Percentiles rank a stretch among this genome's conserved stretches.
Conservation (phyloP, 202 grass and related monocot genomes). For the Saccharum hybrid region DNA sequence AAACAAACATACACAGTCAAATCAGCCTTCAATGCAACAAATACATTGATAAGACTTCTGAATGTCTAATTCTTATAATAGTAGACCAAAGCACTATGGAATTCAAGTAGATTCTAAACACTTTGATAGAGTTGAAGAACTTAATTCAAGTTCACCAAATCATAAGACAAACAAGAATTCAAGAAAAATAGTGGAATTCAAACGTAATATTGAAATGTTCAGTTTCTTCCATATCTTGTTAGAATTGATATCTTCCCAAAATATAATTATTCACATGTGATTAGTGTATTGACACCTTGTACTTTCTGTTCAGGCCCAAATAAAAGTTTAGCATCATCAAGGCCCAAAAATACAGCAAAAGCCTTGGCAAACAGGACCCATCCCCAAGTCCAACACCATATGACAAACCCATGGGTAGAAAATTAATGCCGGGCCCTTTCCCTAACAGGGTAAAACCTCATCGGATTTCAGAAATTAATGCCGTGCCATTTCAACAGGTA, state of each 20-base stretch:
- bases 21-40: too few species aligned
- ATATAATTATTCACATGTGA: too few species aligned
- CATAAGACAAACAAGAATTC: not conserved
- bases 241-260: too few species aligned
- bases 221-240: not conserved
- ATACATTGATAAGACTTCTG: not conserved
- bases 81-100: not conserved
- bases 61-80: too few species aligned
- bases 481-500: not conserved
- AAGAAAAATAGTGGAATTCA: not conserved
- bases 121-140: not conserved
- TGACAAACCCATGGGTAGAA: not conserved
- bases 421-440: not conserved
- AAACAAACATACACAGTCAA: too few species aligned
- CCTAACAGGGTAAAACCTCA: not conserved
- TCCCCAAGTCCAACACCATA: not conserved
- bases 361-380: not conserved
- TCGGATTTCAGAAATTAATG: not conserved
- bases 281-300: too few species aligned
- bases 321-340: not conserved
- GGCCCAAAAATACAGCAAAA: not conserved
- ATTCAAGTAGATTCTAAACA: too few species aligned
- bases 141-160: not conserved
- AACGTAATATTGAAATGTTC: not conserved
- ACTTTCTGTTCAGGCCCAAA: not conserved